Conservation (phyloP, 2,329 filamentous ascomycete species). For the Aureobasidium sp. region DNA sequence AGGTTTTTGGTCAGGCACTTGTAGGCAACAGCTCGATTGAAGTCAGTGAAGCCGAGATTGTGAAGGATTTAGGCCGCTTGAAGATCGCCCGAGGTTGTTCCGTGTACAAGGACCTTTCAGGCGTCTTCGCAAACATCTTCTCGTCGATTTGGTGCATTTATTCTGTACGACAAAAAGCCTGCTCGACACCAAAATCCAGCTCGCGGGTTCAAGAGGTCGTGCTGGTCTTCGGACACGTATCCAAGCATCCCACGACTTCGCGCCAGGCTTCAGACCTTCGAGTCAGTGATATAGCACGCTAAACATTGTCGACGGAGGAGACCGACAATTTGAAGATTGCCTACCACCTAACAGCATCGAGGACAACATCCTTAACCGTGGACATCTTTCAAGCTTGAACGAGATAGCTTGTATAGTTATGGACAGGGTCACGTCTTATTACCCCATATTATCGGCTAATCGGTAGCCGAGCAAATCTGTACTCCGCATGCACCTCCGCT, state of each 20-base stretch:
- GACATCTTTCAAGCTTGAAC: no score
- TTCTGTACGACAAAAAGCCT: neutral
- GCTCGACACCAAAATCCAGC: no score
- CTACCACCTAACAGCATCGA: no score
- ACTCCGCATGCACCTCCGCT: conserved; percentile 7
- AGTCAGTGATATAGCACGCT: no score
- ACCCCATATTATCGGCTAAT: neutral
- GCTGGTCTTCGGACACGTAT: no score
- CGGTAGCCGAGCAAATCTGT: neutral
- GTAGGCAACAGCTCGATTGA: neutral
- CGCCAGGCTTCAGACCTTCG: no score
- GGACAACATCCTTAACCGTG: neutral
- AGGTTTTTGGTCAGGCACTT: neutral
- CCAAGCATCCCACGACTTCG: no score
- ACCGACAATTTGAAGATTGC: no score
- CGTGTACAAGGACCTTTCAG: neutral
- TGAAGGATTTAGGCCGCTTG: neutral
- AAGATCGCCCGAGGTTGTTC: neutral
- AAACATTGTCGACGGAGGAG: no score
- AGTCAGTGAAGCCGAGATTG: neutral
- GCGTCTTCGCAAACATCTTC: neutral
- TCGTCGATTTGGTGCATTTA: neutral
- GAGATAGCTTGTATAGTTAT: no score
- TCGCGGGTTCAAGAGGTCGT: no score
- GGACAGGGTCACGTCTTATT: neutral